phyloP scores from a whole-genome alignment of 805 yeast species.

The Schwanniomyces polymorphus region DNA sequence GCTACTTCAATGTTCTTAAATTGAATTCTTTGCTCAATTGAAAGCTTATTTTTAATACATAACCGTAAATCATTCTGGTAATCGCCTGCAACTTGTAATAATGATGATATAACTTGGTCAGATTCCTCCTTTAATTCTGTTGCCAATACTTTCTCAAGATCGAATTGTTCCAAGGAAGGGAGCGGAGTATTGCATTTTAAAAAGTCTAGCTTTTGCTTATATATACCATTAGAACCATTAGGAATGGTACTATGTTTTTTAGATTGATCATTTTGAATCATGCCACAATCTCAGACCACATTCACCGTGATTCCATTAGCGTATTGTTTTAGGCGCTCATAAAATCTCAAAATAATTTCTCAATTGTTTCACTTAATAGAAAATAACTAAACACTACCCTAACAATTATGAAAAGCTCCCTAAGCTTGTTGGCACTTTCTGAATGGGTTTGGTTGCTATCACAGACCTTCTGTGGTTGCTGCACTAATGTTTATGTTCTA shows the following conservation, averaged over 20 bases:
- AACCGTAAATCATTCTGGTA: slow-evolving; percentile 37
- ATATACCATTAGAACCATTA: neutral
- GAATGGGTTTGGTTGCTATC: slow-evolving; percentile 7
- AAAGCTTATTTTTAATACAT: slow-evolving; percentile 32
- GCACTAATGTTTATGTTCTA: slow-evolving; percentile 64
- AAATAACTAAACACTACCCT: neutral
- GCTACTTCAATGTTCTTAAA: slow-evolving; percentile 37
- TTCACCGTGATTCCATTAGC: neutral
- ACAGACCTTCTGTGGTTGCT: slow-evolving; percentile 71
- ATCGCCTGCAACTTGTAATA: slow-evolving; percentile 25
- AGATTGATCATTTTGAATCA: neutral
- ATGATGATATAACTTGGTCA: slow-evolving; percentile 24
- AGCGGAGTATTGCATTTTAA: slow-evolving; percentile 7
- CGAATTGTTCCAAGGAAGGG: slow-evolving; percentile 32
- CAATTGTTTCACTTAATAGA: neutral
- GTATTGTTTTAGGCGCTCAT: neutral
- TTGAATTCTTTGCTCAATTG: slow-evolving; percentile 41
- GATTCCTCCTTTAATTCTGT: slow-evolving; percentile 25
- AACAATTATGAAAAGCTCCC: neutral
- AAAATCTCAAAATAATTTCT: neutral
- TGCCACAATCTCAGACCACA: neutral
- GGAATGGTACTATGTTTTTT: neutral
- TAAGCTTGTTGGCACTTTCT: slow-evolving; percentile 1
- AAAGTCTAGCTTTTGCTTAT: neutral
- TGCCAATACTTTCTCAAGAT: slow-evolving; percentile 27